Conservation (phyloP, 169 alveolate genomes). For the Plasmodium berghei region DNA sequence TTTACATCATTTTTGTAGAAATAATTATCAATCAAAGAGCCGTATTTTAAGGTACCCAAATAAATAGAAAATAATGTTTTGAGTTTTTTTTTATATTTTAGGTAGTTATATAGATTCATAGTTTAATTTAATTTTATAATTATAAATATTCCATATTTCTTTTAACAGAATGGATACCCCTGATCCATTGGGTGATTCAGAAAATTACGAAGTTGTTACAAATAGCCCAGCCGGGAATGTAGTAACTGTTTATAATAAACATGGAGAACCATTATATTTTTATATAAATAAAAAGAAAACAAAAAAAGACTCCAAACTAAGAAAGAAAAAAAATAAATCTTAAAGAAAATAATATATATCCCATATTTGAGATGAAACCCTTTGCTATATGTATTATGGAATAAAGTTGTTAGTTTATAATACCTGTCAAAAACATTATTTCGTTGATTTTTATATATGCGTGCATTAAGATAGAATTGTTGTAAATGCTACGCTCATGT, state of each 20-base stretch:
- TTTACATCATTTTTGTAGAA: conserved; percentile 27
- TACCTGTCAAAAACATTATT: not conserved
- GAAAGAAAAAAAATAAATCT: conserved; percentile 6
- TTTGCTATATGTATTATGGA: not conserved
- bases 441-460: no score
- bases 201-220: conserved; percentile 41
- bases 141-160: not conserved
- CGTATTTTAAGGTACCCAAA: conserved; percentile 60
- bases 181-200: conserved; percentile 67
- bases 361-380: not conserved
- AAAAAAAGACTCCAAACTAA: conserved; percentile 20
- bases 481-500: no score
- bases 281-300: conserved; percentile 19
- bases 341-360: not conserved
- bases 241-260: conserved; percentile 49
- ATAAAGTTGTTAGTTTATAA: not conserved
- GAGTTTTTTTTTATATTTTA: not conserved
- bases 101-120: not conserved
- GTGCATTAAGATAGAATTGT: no score
- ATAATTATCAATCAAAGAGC: not conserved
- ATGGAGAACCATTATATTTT: conserved; percentile 61
- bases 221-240: conserved; percentile 14
- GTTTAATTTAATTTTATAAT: conserved; percentile 8
- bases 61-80: not conserved
- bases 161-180: conserved; percentile 63